Evolutionary conservation across 2,329 filamentous ascomycete genomes (phyloP).

Genomic region (Hypoxylon sp.): DNA sequence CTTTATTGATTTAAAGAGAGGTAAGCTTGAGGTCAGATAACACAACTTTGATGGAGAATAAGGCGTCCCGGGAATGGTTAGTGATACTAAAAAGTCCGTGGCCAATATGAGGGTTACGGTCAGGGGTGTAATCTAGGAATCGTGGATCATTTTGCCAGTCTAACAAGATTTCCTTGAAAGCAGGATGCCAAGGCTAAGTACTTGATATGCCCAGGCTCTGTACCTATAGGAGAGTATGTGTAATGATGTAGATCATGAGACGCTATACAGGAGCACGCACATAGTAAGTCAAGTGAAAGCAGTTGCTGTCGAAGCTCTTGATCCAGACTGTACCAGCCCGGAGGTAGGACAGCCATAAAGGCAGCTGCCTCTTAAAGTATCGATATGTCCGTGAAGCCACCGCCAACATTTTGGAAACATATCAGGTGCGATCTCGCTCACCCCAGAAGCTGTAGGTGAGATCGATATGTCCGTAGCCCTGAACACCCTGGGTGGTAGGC

Average conservation of each 20-base stretch:
- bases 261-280: no score
- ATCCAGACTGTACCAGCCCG: constrained; percentile 8
- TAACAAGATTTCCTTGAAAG: constrained; percentile 5
- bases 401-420: background rate
- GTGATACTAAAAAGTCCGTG: constrained; percentile 8
- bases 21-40: constrained; percentile 8
- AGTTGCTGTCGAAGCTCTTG: no score
- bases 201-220: constrained; percentile 1
- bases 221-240: background rate
- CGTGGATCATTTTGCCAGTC: background rate
- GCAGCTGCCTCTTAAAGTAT: constrained; percentile 25
- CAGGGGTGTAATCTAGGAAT: constrained; percentile 19
- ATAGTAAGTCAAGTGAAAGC: no score
- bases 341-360: constrained; percentile 14
- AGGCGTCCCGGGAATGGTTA: constrained; percentile 5
- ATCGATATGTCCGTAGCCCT: constrained; percentile 10
- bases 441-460: constrained; percentile 16
- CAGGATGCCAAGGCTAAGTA: constrained; percentile 1
- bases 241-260: constrained; percentile 16
- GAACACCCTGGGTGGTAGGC: background rate
- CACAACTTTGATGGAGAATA: background rate
- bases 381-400: background rate
- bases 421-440: constrained; percentile 19
- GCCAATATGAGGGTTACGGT: constrained; percentile 6
- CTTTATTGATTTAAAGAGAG: background rate